Conservation (phyloP, 192 early-diverging fungal genomes). For the Thamnidium elegans region DNA sequence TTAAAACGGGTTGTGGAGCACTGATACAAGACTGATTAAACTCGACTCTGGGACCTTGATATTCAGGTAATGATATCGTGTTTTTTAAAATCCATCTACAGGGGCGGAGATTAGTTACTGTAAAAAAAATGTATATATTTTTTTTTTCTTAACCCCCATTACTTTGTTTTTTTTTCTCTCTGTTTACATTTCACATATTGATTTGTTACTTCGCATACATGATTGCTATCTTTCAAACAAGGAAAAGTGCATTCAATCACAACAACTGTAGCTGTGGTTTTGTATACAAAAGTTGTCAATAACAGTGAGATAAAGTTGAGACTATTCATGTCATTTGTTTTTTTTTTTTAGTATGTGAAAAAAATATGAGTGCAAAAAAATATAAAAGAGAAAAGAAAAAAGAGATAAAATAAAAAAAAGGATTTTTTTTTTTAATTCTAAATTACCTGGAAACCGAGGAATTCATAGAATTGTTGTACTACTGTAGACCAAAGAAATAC, state of each 20-base stretch:
- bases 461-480: too few species aligned
- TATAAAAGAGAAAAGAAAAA: too few species aligned
- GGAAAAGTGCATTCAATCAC: slow-evolving; percentile 11
- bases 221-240: neutral
- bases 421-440: too few species aligned
- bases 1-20: neutral
- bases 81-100: slow-evolving; percentile 11
- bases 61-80: slow-evolving; percentile 4
- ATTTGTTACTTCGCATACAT: neutral
- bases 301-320: neutral
- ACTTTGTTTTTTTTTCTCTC: neutral
- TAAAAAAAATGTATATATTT: neutral
- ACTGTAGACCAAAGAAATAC: too few species aligned
- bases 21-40: neutral
- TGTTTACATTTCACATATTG: neutral
- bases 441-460: too few species aligned
- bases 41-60: neutral
- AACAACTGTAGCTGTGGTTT: neutral
- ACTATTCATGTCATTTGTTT: too few species aligned
- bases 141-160: neutral
- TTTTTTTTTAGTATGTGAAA: too few species aligned
- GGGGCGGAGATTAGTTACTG: neutral
- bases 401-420: too few species aligned
- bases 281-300: neutral
- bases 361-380: too few species aligned